A percentile compares a stretch with the other conserved stretches of the same genome.
Conservation (phyloP, 139 green algal species). For the Nannochloris sp. region DNA sequence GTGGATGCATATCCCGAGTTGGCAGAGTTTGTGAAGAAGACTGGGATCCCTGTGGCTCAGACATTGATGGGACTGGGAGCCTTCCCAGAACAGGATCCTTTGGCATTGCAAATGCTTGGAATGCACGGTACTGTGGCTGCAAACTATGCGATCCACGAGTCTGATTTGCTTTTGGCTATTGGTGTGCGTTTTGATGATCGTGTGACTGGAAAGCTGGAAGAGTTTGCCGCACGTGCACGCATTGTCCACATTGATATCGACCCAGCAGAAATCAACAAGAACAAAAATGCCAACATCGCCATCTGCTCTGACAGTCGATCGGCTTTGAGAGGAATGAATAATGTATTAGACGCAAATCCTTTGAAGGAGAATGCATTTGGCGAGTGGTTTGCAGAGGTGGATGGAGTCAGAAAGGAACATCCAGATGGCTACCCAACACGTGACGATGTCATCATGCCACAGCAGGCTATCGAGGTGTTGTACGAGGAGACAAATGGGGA, state of each 20-base stretch:
- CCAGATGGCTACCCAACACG: conserved; percentile 77
- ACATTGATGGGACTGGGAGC: conserved; percentile 95
- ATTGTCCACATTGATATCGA: conserved; percentile 99
- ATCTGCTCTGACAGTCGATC: conserved; percentile 72
- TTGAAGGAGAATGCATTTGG: conserved; percentile 15
- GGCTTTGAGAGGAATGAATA: conserved; percentile 53
- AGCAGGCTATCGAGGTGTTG: conserved; percentile 86
- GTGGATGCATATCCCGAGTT: conserved; percentile 71
- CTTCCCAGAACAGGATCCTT: conserved; percentile 48
- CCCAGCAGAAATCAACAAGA: conserved; percentile 98
- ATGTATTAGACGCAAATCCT: conserved; percentile 30
- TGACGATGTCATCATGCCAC: conserved; percentile 89
- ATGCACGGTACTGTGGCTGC: conserved; percentile 97
- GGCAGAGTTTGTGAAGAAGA: conserved; percentile 65
- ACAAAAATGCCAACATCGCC: conserved; percentile 90
- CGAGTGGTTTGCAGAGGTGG: conserved; percentile 56
- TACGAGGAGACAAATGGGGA: conserved; percentile 90
- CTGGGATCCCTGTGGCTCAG: conserved; percentile 75
- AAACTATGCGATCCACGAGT: conserved; percentile 93
- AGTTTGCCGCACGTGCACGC: conserved; percentile 77
- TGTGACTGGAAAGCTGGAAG: conserved; percentile 94
- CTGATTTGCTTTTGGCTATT: conserved; percentile 90
- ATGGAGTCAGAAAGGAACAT: conserved; percentile 59
- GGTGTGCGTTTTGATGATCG: conserved; percentile 99
- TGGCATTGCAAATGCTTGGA: conserved; percentile 90